Evolutionary conservation across 768 basidiomycete species (phyloP), one percentile per base, ranked within the genome.

Genomic region (Coprinellus aureogranulatus): DNA sequence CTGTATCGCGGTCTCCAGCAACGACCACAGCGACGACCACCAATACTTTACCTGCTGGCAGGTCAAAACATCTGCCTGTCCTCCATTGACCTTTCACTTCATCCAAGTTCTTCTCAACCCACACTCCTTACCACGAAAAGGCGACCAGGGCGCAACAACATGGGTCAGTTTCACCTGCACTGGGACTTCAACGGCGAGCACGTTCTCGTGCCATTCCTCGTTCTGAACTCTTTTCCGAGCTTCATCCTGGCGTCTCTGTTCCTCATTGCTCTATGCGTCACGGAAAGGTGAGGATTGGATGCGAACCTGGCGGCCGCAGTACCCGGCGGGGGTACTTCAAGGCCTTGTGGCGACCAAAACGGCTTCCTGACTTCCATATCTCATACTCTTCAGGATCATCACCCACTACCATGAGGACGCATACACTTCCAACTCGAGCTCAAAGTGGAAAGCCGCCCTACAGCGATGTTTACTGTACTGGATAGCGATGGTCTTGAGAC

Each of bases 381-480:
- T 61, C 59, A 51, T 14, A 14, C 60, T 49, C 37, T 37, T 46
- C 55, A 88, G 87, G 59, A 61, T 80, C 11, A 58, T 87, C 14
- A 79, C 84, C 1, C 78, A 78, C 26, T 68, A 78, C 10, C 71
- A 79, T 45, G 78, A 80, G 48, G 79, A 9, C 31, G 8, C n/a
- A 3, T 14, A 39, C 18, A n/a, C 50, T 12, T 10, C 16, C 12
- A 20, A 52, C 9, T 26, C 16, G 30, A 52, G 71, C 39, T 79
- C 82, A 23, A 77, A 80, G 27, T 62, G 79, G 56, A 71, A 70
- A 39, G 71, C 69, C 23, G 82, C 83, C 18, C 59, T 80, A 4
- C 88, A 86, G 85, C 75, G 79, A 53, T 69, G 84, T 4, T 63
- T 64, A 12, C 54, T 88, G 40, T 88, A 87, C 66, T 82, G 82